A percentile compares a stretch with the other conserved stretches of the same genome.
Conservation (phyloP, 768 basidiomycete genomes). For the Coprinopsis sp. region DNA sequence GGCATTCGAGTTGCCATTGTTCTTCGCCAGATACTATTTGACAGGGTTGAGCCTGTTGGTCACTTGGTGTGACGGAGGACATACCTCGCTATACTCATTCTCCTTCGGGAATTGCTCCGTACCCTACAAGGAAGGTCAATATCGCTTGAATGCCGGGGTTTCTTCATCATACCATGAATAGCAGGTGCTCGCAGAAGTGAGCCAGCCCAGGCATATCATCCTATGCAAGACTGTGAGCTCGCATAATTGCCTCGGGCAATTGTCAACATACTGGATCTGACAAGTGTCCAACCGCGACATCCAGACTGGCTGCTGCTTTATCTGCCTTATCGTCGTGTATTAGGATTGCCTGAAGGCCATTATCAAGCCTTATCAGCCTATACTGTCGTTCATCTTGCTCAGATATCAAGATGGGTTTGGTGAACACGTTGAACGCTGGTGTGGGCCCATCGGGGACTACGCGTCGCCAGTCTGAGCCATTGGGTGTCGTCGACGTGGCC, state of each 20-base stretch:
- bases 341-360: conserved; percentile 83
- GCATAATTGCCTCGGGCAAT: neutral
- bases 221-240: neutral
- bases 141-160: conserved; percentile 4
- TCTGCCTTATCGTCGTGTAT: conserved; percentile 84
- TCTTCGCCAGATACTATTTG: conserved; percentile 66
- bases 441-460: conserved; percentile 22
- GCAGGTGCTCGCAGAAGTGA: conserved; percentile 92
- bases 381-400: conserved; percentile 78
- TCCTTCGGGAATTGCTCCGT: conserved; percentile 83
- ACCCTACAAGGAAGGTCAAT: conserved; percentile 41
- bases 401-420: conserved; percentile 60
- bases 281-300: conserved; percentile 92
- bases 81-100: conserved; percentile 89
- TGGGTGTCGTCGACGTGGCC: neutral
- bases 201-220: conserved; percentile 89
- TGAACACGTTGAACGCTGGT: conserved; percentile 53
- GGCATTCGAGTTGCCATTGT: conserved; percentile 85
- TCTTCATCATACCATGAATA: conserved; percentile 73
- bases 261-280: conserved; percentile 72
- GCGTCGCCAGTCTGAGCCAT: conserved; percentile 28
- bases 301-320: conserved; percentile 91
- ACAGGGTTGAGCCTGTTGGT: neutral
- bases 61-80: conserved; percentile 8
- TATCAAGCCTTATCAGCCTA: conserved; percentile 75